phyloP scores from a whole-genome alignment of 2,329 filamentous ascomycete species.

The Pseudomassariella vexata region DNA sequence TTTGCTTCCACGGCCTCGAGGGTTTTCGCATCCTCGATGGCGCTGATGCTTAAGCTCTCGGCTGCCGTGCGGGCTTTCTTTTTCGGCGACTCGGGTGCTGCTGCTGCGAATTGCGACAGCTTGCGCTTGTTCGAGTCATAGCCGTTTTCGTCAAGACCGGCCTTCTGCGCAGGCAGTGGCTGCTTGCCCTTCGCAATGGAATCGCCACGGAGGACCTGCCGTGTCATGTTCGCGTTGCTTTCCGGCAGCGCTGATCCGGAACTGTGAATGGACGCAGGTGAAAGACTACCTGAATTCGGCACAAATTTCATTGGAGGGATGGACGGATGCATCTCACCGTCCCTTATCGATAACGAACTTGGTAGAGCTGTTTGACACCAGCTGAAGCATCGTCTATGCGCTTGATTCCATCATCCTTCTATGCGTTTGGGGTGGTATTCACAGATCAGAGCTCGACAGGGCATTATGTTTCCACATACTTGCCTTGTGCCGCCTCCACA shows the following conservation, averaged over 20 bases:
- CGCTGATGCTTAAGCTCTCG: constrained; percentile 19
- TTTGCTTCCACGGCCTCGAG: constrained; percentile 37
- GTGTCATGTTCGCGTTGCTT: no score
- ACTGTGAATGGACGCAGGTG: neutral
- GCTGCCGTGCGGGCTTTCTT: constrained; percentile 19
- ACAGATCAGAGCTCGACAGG: no score
- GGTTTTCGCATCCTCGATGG: constrained; percentile 32
- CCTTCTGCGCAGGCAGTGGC: neutral
- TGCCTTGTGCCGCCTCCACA: no score
- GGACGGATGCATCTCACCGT: no score
- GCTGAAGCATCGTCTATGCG: no score
- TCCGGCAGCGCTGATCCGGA: no score
- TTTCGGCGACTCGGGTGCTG: constrained; percentile 6
- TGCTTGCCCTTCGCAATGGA: no score
- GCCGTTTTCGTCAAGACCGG: neutral
- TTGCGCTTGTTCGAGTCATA: constrained; percentile 18
- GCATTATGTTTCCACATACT: no score
- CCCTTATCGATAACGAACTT: no score
- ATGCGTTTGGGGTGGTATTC: no score
- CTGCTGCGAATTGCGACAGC: constrained; percentile 14
- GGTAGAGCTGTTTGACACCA: no score
- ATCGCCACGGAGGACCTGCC: neutral
- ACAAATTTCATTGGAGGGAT: neutral
- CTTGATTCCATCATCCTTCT: no score
- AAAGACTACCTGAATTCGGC: neutral